A percentile compares a stretch with the other conserved stretches of the same genome.
phyloP scores from a whole-genome alignment of 805 yeast species.

The Nakazawaea ishiwadae region DNA sequence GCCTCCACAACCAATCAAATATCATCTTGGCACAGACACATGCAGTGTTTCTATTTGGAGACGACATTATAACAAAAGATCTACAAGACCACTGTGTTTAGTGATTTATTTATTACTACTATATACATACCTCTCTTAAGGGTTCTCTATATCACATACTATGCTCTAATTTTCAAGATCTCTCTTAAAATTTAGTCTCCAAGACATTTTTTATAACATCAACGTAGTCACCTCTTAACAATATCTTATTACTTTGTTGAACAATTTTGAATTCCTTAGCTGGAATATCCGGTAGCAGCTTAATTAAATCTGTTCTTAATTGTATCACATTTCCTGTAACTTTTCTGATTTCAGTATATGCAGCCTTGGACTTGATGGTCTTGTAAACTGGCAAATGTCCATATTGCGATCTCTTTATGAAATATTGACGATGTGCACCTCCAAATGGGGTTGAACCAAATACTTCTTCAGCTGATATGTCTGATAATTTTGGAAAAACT shows the following conservation, averaged over 20 bases:
- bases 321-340: conserved; percentile 64
- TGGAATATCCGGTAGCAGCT: conserved; percentile 41
- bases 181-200: not conserved
- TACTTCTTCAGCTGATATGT: conserved; percentile 21
- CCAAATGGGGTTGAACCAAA: conserved; percentile 18
- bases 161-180: no score
- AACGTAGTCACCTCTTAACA: conserved; percentile 44
- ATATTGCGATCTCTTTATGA: conserved; percentile 43
- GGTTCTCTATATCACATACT: no score
- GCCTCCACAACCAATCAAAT: no score
- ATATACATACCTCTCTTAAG: no score
- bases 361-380: conserved; percentile 55
- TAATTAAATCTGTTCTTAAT: conserved; percentile 62
- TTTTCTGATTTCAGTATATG: conserved; percentile 70
- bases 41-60: no score
- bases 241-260: conserved; percentile 47
- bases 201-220: conserved; percentile 30
- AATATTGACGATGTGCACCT: conserved; percentile 34
- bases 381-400: conserved; percentile 83
- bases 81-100: no score
- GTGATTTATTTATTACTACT: no score
- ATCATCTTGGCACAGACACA: no score
- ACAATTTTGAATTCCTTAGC: conserved; percentile 40
- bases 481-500: conserved; percentile 22
- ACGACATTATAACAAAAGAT: no score